Base-by-base conservation (phyloP, 2,329 filamentous ascomycete genomes). In the Diaporthe sp. region DNA sequence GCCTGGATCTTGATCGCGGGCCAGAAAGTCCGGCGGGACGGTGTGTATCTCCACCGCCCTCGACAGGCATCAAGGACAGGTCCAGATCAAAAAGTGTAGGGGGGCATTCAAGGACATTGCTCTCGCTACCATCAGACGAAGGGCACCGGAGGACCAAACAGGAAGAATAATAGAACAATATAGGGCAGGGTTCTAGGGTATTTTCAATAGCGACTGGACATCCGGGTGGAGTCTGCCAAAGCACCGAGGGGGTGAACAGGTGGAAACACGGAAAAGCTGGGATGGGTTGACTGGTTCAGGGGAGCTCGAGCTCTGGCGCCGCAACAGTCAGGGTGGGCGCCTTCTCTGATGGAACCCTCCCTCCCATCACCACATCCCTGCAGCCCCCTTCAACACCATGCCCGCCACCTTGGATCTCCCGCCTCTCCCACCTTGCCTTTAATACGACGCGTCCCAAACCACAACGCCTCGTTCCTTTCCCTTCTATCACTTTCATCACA, bases 251-350 rank as follows among this genome's bases (percentile, higher is more conserved):
- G 64, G 64, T 52, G 64, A 67, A 52, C 45, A 38, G 64, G 64
- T 67, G 64, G 64, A 67, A 67, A 67, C 64, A 38, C 38, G 28
- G 33, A 52, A 40, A 40, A 54, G 45, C n/a, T 64, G 57, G 57
- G 57, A 52, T 72, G 69, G 45, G 33, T 72, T 72, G 57, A 72
- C 69, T 72, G 69, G 69, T 30, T 64, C 69, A 54, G 69, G 57
- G 38, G 69, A 72, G 42, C 57, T 72, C 42, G 54, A 61, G 57
- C 25, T 64, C 57, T 61, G 57, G 57, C 69, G 69, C 69, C 55
- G 69, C 69, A 72, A 64, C 42, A 52, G 64, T 67, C 64, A 67
- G 64, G 64, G 64, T 67, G 64, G 64, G 64, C 64, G 64, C 64
- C 33, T 38, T 67, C 8, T 17, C 42, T 67, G 22, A 50, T 35